Conservation (phyloP, 1,284 basidiomycete species). For the Vanrija sp. region DNA sequence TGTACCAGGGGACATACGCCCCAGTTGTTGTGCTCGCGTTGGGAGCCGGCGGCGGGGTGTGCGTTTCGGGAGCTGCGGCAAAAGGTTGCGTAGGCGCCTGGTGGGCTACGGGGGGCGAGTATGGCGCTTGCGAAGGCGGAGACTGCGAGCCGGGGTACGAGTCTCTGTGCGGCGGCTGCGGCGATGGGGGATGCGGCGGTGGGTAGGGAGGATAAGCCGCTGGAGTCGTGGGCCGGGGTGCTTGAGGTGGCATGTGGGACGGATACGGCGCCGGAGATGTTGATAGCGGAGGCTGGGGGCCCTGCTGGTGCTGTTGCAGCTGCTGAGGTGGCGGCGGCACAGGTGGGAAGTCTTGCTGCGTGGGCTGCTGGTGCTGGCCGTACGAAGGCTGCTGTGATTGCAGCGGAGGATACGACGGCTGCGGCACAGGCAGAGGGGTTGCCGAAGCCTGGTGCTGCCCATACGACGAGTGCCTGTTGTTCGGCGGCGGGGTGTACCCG, state of each 20-base stretch:
- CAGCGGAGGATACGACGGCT: background rate
- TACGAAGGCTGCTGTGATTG: background rate
- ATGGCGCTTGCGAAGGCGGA: background rate
- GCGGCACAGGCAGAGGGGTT: background rate
- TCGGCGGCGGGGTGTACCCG: background rate
- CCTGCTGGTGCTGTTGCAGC: background rate
- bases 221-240: background rate
- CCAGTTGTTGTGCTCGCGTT: constrained; percentile 13
- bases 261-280: background rate
- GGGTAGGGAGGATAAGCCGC: background rate
- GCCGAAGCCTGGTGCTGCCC: background rate
- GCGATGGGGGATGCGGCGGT: background rate
- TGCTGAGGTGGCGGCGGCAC: background rate
- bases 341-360: background rate
- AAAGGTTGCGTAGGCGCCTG: background rate
- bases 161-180: background rate
- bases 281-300: background rate
- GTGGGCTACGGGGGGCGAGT: background rate
- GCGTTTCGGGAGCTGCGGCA: background rate
- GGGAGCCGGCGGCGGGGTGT: constrained; percentile 1
- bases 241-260: background rate
- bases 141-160: background rate
- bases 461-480: background rate
- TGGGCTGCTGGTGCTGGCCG: background rate
- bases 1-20: constrained; percentile 44